Percentiles rank a stretch among this genome's conserved stretches.
Evolutionary conservation across 805 yeast species (phyloP).

Genomic region (Ogataea pilisensis): DNA sequence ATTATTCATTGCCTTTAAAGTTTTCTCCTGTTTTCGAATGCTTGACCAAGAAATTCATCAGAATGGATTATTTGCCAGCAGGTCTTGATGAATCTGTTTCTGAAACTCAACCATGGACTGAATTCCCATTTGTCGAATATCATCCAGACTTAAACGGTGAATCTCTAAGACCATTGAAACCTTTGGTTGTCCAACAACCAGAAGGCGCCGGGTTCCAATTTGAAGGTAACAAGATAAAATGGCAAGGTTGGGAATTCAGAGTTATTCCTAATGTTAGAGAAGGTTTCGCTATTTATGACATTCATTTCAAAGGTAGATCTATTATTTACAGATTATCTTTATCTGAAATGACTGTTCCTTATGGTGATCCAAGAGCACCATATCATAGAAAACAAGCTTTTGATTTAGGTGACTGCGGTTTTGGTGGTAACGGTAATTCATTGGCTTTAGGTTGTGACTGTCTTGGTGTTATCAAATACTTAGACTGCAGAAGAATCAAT

Average conservation of each 20-base stretch:
- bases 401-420: constrained; percentile 82
- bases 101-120: constrained; percentile 58
- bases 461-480: constrained; percentile 71
- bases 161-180: constrained; percentile 55
- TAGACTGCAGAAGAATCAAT: constrained; percentile 56
- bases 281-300: constrained; percentile 73
- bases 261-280: constrained; percentile 70
- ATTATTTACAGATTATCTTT: constrained; percentile 67
- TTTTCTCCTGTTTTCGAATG: constrained; percentile 72
- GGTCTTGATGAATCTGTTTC: constrained; percentile 57
- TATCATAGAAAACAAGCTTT: constrained; percentile 84
- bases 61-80: constrained; percentile 71
- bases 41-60: constrained; percentile 52
- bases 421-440: constrained; percentile 68
- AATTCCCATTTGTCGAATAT: constrained; percentile 62
- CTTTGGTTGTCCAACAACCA: constrained; percentile 66
- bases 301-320: constrained; percentile 71
- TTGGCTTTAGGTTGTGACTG: constrained; percentile 77
- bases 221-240: constrained; percentile 55
- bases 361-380: constrained; percentile 82
- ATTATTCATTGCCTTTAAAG: constrained; percentile 68
- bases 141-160: constrained; percentile 67
- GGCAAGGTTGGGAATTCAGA: constrained; percentile 86
- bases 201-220: constrained; percentile 72
- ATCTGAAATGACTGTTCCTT: constrained; percentile 85